Conservation (phyloP, 805 yeast species). For the Suhomyces xylopsoci region DNA sequence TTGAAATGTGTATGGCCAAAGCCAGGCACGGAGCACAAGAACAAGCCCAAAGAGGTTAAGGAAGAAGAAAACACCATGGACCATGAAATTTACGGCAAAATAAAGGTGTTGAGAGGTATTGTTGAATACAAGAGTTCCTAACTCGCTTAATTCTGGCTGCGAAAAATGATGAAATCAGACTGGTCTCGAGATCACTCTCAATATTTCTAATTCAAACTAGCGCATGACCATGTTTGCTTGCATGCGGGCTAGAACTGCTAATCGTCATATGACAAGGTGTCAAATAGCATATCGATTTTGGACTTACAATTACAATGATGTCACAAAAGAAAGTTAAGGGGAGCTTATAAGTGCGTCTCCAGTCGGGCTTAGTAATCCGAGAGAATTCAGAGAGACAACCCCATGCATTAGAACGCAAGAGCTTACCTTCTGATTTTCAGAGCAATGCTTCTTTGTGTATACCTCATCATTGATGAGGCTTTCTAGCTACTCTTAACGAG, state of each 20-base stretch:
- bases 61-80: constrained; percentile 50
- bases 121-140: constrained; percentile 41
- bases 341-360: neutral
- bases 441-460: neutral
- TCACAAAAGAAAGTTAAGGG: neutral
- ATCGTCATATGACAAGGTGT: neutral
- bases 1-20: constrained; percentile 70
- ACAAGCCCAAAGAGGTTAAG: constrained; percentile 50
- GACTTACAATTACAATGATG: neutral
- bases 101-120: constrained; percentile 61
- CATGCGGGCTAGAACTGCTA: neutral
- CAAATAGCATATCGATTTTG: neutral
- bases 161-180: neutral
- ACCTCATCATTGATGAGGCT: neutral
- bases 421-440: neutral
- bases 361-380: neutral
- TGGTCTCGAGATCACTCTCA: neutral
- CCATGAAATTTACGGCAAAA: constrained; percentile 55
- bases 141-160: neutral
- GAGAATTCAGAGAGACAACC: neutral
- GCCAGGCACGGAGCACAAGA: constrained; percentile 65
- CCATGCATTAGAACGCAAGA: neutral
- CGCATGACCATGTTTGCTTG: neutral
- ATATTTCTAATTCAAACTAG: neutral
- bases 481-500: neutral